Percentiles rank a stretch among this genome's conserved stretches.
These are phyloP conservation scores for Colletotrichum higginsianum DNA, from an alignment of 2,329 filamentous ascomycete genomes.

Conservation along the genomic window DNA sequence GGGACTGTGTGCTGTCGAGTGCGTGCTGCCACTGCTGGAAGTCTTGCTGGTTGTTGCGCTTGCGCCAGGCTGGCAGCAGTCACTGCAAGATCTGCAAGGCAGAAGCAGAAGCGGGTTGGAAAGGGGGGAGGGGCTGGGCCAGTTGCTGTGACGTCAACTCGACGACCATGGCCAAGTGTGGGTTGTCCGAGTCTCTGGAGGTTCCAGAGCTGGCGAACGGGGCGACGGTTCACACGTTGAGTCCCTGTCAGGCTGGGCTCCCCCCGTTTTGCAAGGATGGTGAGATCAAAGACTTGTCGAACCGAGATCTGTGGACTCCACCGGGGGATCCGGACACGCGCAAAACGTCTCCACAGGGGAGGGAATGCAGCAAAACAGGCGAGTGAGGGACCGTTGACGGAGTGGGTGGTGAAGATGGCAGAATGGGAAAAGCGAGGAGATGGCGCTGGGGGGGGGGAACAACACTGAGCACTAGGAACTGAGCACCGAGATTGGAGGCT, in stretches of 20 bases:
- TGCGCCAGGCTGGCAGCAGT: conserved; percentile 20
- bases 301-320: conserved; percentile 38
- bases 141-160: conserved; percentile 37
- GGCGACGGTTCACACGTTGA: conserved; percentile 34
- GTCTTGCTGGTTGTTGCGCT: conserved; percentile 31
- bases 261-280: conserved; percentile 29
- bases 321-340: conserved; percentile 33
- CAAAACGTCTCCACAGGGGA: conserved; percentile 28
- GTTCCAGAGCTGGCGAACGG: conserved; percentile 39
- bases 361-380: conserved; percentile 18
- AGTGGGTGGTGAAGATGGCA: conserved; percentile 36
- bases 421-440: conserved; percentile 25
- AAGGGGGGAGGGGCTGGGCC: background rate
- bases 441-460: conserved; percentile 12
- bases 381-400: conserved; percentile 13
- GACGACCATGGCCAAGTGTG: conserved; percentile 20
- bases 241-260: conserved; percentile 18
- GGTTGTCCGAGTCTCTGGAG: conserved; percentile 11
- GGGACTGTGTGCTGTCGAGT: conserved; percentile 23
- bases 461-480: too few relatives aligned
- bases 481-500: conserved; percentile 32
- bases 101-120: background rate
- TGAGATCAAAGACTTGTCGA: conserved; percentile 32
- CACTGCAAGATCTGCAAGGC: conserved; percentile 31
- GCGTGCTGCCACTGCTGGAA: conserved; percentile 24